Evolutionary conservation across 768 basidiomycete genomes (phyloP).

Genomic region (Polyporus arcularius): DNA sequence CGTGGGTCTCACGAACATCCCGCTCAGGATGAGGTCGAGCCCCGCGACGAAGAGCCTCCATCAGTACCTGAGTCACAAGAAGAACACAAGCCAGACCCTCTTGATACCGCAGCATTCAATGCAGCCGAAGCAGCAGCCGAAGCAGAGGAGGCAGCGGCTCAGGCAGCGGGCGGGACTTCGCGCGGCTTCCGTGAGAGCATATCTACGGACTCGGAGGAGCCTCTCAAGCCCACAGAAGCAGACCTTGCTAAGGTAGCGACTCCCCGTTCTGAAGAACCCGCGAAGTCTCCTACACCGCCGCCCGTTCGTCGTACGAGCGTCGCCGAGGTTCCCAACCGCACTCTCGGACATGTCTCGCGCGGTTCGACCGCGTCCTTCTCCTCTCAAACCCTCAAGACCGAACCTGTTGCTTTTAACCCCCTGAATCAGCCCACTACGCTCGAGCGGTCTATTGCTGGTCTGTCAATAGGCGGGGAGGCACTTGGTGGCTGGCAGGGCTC

Average conservation of each 20-base stretch:
- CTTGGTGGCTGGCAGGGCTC: conserved; percentile 52
- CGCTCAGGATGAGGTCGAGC: not conserved
- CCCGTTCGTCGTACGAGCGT: conserved; percentile 39
- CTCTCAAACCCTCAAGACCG: conserved; percentile 10
- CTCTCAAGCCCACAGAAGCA: conserved; percentile 4
- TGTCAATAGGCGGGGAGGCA: conserved; percentile 49
- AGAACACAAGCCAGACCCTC: conserved; percentile 37
- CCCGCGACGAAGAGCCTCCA: not conserved
- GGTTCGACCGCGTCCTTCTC: conserved; percentile 22
- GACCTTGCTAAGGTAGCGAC: conserved; percentile 17
- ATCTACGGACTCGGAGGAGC: conserved; percentile 18
- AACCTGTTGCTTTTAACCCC: conserved; percentile 27
- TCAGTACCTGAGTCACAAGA: not conserved
- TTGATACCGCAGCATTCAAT: conserved; percentile 41
- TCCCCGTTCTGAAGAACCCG: conserved; percentile 7
- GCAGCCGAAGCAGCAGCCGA: conserved; percentile 30
- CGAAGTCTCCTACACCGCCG: conserved; percentile 17
- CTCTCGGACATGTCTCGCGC: conserved; percentile 18
- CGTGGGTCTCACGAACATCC: conserved; percentile 14
- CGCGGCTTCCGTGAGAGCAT: conserved; percentile 30
- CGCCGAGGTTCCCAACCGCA: conserved; percentile 32
- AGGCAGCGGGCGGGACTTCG: conserved; percentile 3
- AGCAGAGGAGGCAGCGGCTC: conserved; percentile 9
- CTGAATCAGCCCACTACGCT: conserved; percentile 30
- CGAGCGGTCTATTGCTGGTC: conserved; percentile 43